A percentile compares a stretch with the other conserved stretches of the same genome.
phyloP scores from a whole-genome alignment of 1,284 basidiomycete species.

The Apiotrichum veenhuisii region DNA sequence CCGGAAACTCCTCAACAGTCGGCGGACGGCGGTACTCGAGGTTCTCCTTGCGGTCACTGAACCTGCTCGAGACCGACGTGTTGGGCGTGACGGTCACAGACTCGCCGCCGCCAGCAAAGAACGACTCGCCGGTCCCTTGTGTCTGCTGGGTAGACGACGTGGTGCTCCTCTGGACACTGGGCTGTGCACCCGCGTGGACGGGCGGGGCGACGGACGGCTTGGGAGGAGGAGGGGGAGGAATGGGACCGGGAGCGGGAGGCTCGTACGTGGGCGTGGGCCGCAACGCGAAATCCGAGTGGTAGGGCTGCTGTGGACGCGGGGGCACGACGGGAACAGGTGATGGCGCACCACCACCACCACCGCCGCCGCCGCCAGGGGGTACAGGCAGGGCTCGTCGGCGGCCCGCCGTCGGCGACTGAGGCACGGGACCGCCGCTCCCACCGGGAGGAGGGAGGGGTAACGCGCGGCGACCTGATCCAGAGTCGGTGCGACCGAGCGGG shows the following conservation, averaged over 20 bases:
- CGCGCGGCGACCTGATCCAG: background rate
- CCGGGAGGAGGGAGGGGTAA: background rate
- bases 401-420: background rate
- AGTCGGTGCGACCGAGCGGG: background rate
- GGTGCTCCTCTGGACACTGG: background rate
- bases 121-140: slow-evolving; percentile 1
- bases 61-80: background rate
- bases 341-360: background rate
- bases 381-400: background rate
- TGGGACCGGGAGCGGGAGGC: background rate
- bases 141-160: slow-evolving; percentile 1
- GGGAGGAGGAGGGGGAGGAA: background rate
- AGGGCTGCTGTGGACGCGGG: background rate
- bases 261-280: slow-evolving; percentile 1
- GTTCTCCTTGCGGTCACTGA: background rate
- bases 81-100: background rate
- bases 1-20: background rate
- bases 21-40: background rate
- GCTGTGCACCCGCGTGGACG: background rate
- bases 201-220: background rate
- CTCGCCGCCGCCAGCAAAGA: background rate
- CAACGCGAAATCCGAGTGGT: background rate
- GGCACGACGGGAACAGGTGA: background rate
- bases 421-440: background rate
- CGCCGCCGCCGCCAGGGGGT: background rate